Evolutionary conservation across 805 yeast species (phyloP), one percentile per base, ranked within the genome.

Genomic region (Starmera pachycereana): DNA sequence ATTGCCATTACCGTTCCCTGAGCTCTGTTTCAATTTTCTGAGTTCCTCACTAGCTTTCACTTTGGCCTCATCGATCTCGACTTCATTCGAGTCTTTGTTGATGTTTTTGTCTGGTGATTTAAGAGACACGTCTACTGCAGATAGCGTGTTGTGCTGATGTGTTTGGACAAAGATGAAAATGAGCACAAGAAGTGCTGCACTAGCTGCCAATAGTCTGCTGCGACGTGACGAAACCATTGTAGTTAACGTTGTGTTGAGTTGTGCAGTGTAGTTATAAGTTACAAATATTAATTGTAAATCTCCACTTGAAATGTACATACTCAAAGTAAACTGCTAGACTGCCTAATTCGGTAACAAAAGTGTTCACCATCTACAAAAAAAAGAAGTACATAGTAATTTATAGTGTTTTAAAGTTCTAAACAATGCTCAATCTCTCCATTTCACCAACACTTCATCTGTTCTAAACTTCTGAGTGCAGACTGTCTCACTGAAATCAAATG

Each of bases 391-490:
- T n/a, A n/a, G n/a, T 29, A n/a, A 4, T 11, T n/a, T 29, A 11
- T 4, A 29, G 4, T n/a, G 18, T 4, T 16, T 16, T 4, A 16
- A 16, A 16, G 18, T 16, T 3, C 16, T 10, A n/a, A 9, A 29
- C 13, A 12, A 16, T 18, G n/a, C 12, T 43, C 49, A 65, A 48
- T 82, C 92, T 56, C 97, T 74, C 97, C 97, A 90, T 45, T 75
- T 74, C 10, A 89, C 88, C 51, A 71, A 74, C 3, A 90, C 98
- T 55, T 89, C 96, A 53, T 90, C 97, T 0, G 98, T 90, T 55
- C 98, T 69, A 61, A 87, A 92, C 55, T 92, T 72, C 60, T 92
- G 98, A 0, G 96, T 83, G 50, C 96, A 92, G 3, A 85, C 89
- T 1, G 96, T 82, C 41, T 84, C 76, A 25, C 65, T 57, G 37